Evolutionary conservation across 176 grass and related monocot species (phyloP), one percentile per base, ranked within the genome.

Genomic region (Neostapfia colusana): DNA sequence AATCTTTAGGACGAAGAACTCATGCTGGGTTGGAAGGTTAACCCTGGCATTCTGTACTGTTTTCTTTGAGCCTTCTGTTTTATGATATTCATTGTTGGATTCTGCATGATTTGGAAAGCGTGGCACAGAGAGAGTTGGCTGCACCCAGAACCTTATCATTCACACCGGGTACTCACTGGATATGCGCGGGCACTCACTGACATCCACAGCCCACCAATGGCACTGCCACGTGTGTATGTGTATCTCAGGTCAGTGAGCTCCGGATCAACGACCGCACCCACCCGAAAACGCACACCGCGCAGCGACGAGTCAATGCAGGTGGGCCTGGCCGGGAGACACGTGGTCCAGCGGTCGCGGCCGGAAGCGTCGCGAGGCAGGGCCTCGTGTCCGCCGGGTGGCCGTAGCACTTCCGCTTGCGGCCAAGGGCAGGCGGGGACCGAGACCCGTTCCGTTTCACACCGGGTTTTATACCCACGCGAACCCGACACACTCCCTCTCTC

Each of bases 391-490:
- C 59, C 49, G 48, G 38, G 67, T 78, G 31, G 6, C 23, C 79
- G 74, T 60, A 87, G 65, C 67, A 59, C 25, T 80, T 77, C 24
- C 20, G 58, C 13, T 25, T 7, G 51, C 51, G 20, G 18, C 48
- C 48, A 54, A 54, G 50, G 20, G 50, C 54, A 26, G 25, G 55
- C 55, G 55, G 21, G 25, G 54, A 26, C 55, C 55, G 23, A 69
- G 55, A 58, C 65, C 65, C 45, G 13, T 57, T 48, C 28, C 58
- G 45, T n/a, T 48, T 26, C 46, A 43, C 38, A 75, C 63, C 83
- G 4, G 40, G 62, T 87, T 87, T 78, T 61, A 78, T 87, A 87
- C 73, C 66, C 85, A 48, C 49, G 28, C 48, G 3, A n/a, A n/a
- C n/a, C n/a, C 59, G 39, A 38, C 44, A 25, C 68, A 6, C n/a